A percentile compares a stretch with the other conserved stretches of the same genome.
Evolutionary conservation across 1,284 basidiomycete species (phyloP).

Genomic region (Fomes fomentarius): DNA sequence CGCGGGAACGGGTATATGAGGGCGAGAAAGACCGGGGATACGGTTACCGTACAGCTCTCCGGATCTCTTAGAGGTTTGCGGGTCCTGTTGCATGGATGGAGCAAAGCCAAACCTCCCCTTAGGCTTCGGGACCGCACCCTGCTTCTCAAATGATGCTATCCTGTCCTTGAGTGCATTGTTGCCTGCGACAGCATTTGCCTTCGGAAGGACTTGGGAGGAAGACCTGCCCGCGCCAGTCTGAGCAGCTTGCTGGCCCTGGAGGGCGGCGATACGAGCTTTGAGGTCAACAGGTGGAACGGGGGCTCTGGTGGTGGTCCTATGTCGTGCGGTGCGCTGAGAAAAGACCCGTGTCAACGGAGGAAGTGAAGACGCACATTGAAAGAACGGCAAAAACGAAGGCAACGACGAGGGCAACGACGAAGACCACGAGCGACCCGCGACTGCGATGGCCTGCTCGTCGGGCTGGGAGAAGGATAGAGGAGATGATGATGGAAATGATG

Average conservation of each 20-base stretch:
- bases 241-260: conserved; percentile 63
- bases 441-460: conserved; percentile 34
- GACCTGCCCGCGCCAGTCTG: conserved; percentile 11
- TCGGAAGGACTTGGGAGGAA: conserved; percentile 32
- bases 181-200: conserved; percentile 36
- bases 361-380: conserved; percentile 28
- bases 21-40: conserved; percentile 47
- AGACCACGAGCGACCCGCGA: conserved; percentile 38
- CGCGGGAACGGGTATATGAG: conserved; percentile 26
- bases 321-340: conserved; percentile 10
- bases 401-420: conserved; percentile 25
- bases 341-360: conserved; percentile 1
- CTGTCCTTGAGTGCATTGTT: conserved; percentile 60
- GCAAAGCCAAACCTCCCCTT: conserved; percentile 73
- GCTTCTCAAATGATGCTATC: conserved; percentile 77
- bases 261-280: conserved; percentile 76
- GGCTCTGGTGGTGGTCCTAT: conserved; percentile 38
- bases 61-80: conserved; percentile 44
- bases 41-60: conserved; percentile 76
- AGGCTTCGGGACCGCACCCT: conserved; percentile 75
- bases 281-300: conserved; percentile 58
- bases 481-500: conserved; percentile 32
- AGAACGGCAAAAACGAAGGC: conserved; percentile 24
- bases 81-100: conserved; percentile 53
- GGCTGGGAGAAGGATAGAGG: conserved; percentile 20